Conservation (phyloP, 148 eudicot species). For the Rhododendron mucronatum region DNA sequence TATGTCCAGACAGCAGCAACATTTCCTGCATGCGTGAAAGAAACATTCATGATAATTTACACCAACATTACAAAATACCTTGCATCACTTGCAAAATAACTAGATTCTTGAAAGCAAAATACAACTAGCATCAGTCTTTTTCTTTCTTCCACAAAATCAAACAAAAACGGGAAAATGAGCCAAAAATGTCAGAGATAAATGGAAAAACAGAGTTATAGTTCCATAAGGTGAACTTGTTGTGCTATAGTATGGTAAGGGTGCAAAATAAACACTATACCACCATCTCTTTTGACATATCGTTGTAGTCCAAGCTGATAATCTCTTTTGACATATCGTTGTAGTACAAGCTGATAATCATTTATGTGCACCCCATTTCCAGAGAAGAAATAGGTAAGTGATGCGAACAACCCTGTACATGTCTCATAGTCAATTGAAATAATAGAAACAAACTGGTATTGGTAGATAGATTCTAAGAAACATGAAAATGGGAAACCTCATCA, state of each 20-base stretch:
- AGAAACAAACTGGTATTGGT: neutral
- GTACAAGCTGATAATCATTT: constrained; percentile 69
- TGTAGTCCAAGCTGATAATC: constrained; percentile 72
- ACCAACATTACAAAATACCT: neutral
- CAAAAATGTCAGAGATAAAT: neutral
- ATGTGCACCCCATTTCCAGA: constrained; percentile 55
- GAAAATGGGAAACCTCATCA: constrained; percentile 9
- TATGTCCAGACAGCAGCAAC: constrained; percentile 53
- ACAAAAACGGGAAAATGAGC: neutral
- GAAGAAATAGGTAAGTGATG: constrained; percentile 73
- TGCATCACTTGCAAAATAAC: neutral
- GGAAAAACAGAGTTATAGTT: neutral
- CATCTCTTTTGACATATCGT: constrained; percentile 42
- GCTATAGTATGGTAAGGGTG: neutral
- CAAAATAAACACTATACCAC: constrained; percentile 30
- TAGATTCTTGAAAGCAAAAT: neutral
- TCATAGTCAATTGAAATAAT: constrained; percentile 8
- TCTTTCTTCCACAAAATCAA: neutral
- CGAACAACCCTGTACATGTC: constrained; percentile 59
- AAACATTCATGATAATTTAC: neutral
- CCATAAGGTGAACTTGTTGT: neutral
- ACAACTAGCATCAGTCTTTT: neutral
- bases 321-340: constrained; percentile 46
- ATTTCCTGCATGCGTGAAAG: constrained; percentile 27
- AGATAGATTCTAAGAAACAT: constrained; percentile 8